Conservation (phyloP, 148 eudicot genomes). For the Vaccinium darrowii region DNA sequence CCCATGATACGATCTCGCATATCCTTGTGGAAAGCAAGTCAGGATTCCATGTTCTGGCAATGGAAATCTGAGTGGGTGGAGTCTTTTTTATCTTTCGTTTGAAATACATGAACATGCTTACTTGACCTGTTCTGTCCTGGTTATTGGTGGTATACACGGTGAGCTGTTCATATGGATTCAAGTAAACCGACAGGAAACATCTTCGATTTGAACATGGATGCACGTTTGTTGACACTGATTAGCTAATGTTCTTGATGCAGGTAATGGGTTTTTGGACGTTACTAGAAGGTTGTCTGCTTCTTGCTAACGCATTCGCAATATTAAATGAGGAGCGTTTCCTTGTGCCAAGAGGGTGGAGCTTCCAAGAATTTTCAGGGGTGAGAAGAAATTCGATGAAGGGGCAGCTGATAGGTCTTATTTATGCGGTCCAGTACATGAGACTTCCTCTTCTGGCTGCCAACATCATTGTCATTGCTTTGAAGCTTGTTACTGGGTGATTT, state of each 20-base stretch:
- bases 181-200: no score
- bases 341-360: conserved; percentile 80
- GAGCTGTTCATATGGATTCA: neutral
- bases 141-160: neutral
- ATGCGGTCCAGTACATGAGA: conserved; percentile 80
- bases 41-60: neutral
- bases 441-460: conserved; percentile 68
- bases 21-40: neutral
- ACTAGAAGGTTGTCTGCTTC: conserved; percentile 77
- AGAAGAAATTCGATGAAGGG: conserved; percentile 61
- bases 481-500: conserved; percentile 72
- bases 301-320: conserved; percentile 89
- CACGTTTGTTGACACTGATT: neutral
- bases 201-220: no score
- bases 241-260: conserved; percentile 20
- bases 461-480: conserved; percentile 57
- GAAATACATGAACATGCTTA: neutral
- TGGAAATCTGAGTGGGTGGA: neutral
- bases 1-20: neutral
- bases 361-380: conserved; percentile 65
- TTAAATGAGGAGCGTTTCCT: conserved; percentile 85
- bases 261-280: conserved; percentile 82
- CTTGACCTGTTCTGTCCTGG: neutral
- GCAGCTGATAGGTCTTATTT: conserved; percentile 75
- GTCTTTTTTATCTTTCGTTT: neutral